Conservation (phyloP, 2,329 filamentous ascomycete genomes). For the Cercospora sp. region DNA sequence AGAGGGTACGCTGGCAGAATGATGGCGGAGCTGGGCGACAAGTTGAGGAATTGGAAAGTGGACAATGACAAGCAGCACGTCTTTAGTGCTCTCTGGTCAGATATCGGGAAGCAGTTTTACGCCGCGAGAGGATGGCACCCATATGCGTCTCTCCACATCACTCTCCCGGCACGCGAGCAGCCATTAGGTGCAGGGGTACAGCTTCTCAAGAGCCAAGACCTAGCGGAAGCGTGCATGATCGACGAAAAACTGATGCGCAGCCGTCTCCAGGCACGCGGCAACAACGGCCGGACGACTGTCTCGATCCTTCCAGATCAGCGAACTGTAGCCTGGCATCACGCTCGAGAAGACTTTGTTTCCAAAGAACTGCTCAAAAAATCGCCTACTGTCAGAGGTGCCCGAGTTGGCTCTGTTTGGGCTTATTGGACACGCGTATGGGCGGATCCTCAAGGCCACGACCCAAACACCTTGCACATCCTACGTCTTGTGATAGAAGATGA, state of each 20-base stretch:
- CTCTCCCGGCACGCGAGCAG: slow-evolving; percentile 52
- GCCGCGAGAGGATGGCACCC: slow-evolving; percentile 73
- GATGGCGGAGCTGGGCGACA: slow-evolving; percentile 64
- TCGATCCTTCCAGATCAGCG: slow-evolving; percentile 69
- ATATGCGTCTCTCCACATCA: slow-evolving; percentile 71
- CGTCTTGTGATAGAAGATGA: slow-evolving; percentile 65
- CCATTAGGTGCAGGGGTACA: slow-evolving; percentile 16
- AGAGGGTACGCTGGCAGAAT: slow-evolving; percentile 76
- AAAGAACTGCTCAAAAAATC: slow-evolving; percentile 59
- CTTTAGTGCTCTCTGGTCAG: slow-evolving; percentile 82
- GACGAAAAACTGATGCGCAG: slow-evolving; percentile 65
- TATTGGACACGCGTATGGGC: slow-evolving; percentile 68
- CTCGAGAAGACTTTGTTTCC: slow-evolving; percentile 76
- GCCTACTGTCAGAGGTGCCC: slow-evolving; percentile 68
- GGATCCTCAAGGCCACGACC: slow-evolving; percentile 56
- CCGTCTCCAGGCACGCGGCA: slow-evolving; percentile 47
- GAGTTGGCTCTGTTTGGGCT: slow-evolving; percentile 67
- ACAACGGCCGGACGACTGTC: slow-evolving; percentile 43
- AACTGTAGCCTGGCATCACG: slow-evolving; percentile 73
- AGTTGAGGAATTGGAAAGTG: slow-evolving; percentile 55
- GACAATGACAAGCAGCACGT: slow-evolving; percentile 48
- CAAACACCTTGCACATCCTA: slow-evolving; percentile 69
- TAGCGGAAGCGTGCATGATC: slow-evolving; percentile 61
- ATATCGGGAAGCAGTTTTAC: slow-evolving; percentile 84
- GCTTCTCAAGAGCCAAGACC: slow-evolving; percentile 58